Evolutionary conservation across 257 asterid genomes (phyloP).

Genomic region (Oldenlandia corymbosa): DNA sequence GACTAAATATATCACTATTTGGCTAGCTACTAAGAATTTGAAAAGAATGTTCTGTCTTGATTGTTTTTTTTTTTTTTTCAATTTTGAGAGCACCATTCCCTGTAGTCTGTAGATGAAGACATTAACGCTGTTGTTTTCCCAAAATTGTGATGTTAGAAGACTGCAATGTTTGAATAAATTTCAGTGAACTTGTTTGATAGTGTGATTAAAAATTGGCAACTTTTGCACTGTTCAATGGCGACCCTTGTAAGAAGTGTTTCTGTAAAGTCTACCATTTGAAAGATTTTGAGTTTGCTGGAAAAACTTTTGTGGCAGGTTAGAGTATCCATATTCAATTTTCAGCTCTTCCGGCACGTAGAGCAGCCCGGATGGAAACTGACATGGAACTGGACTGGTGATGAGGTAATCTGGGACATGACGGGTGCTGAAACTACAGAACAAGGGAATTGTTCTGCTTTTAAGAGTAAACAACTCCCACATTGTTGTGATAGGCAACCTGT

Average conservation of each 20-base stretch:
- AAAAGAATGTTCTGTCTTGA: not conserved
- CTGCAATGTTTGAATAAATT: not conserved
- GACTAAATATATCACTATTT: not conserved
- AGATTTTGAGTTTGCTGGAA: not conserved
- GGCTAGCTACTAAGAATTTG: not conserved
- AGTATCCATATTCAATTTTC: slow-evolving; percentile 55
- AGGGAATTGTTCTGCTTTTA: slow-evolving; percentile 64
- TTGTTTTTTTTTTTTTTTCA: no score
- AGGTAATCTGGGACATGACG: slow-evolving; percentile 54
- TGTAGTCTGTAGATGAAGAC: no score
- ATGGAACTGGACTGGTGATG: slow-evolving; percentile 58
- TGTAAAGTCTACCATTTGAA: not conserved
- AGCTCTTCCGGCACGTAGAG: slow-evolving; percentile 65
- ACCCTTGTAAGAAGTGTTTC: no score
- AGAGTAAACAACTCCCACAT: slow-evolving; percentile 44
- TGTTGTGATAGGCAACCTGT: slow-evolving; percentile 63
- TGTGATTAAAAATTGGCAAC: not conserved
- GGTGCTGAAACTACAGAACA: slow-evolving; percentile 78
- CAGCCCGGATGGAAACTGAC: slow-evolving; percentile 70
- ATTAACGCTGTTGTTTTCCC: no score
- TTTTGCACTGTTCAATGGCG: no score
- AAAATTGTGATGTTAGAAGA: no score
- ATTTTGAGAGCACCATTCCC: no score
- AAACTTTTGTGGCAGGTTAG: slow-evolving; percentile 29
- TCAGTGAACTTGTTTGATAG: not conserved